phyloP scores from a whole-genome alignment of 2,329 filamentous ascomycete species.

The Emergomyces pasteurianus region DNA sequence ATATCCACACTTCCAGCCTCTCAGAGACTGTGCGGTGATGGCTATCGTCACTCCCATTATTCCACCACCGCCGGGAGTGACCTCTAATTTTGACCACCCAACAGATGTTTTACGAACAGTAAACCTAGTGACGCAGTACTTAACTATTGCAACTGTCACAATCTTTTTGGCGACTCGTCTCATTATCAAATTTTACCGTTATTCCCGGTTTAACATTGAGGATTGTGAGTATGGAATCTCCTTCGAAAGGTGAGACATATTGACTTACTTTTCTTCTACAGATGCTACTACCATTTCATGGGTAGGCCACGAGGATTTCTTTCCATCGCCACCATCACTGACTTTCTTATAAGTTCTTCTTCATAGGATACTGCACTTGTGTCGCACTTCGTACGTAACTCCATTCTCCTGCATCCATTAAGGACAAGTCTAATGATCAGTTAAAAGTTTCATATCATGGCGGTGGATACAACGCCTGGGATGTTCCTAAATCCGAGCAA shows the following conservation, averaged over 20 bases:
- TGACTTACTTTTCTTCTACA: constrained; percentile 1
- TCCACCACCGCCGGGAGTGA: constrained; percentile 10
- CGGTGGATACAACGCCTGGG: constrained; percentile 22
- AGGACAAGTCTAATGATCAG: background rate
- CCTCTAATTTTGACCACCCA: constrained; percentile 14
- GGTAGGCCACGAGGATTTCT: constrained; percentile 7
- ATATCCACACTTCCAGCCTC: background rate
- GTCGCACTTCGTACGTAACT: constrained; percentile 16
- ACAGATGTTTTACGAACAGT: constrained; percentile 20
- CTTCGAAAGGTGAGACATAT: background rate
- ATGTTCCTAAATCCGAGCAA: constrained; percentile 14
- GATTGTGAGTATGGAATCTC: constrained; percentile 20
- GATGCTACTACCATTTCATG: constrained; percentile 11
- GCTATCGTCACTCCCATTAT: constrained; percentile 1
- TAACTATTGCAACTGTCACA: constrained; percentile 25
- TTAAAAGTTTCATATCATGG: constrained; percentile 22
- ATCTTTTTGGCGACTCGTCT: constrained; percentile 22
- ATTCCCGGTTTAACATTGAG: constrained; percentile 21
- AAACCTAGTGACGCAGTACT: constrained; percentile 24
- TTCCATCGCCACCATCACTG: background rate
- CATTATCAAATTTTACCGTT: constrained; percentile 20
- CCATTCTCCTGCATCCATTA: background rate
- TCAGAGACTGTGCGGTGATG: background rate
- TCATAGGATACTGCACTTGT: constrained; percentile 23
- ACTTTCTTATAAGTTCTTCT: constrained; percentile 10